Conservation (phyloP, 495 filamentous ascomycete genomes). For the Trypethelium eluteriae region DNA sequence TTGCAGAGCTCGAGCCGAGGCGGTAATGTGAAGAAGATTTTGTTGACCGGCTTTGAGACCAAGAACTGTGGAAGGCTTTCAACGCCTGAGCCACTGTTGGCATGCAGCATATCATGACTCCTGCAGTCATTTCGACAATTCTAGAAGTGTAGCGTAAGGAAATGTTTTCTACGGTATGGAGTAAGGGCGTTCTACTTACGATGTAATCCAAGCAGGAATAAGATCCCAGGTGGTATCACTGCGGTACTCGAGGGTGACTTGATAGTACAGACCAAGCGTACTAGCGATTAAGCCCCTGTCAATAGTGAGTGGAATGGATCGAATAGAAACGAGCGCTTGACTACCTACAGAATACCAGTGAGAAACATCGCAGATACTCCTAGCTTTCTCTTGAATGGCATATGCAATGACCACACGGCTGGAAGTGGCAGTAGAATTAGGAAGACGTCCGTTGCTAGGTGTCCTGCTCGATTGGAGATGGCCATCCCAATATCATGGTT, state of each 20-base stretch:
- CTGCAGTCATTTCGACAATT: constrained; percentile 22
- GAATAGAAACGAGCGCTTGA: neutral
- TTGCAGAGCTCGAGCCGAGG: too few relatives aligned
- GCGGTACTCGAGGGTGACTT: constrained; percentile 3
- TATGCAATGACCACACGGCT: constrained; percentile 14
- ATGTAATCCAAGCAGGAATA: constrained; percentile 11
- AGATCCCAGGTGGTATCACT: constrained; percentile 17
- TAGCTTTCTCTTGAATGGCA: constrained; percentile 17
- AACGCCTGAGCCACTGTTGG: constrained; percentile 16
- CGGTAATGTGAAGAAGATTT: too few relatives aligned
- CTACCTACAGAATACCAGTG: neutral
- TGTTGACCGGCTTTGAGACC: too few relatives aligned
- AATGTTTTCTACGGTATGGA: too few relatives aligned
- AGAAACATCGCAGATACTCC: constrained; percentile 14
- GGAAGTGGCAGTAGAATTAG: neutral
- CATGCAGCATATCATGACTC: constrained; percentile 25
- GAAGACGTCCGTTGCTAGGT: neutral
- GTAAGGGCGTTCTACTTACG: neutral
- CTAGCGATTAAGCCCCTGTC: constrained; percentile 22
- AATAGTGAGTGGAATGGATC: neutral
- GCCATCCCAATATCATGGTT: neutral
- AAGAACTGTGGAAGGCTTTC: too few relatives aligned
- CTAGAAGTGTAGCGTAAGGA: constrained; percentile 5
- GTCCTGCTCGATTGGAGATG: neutral
- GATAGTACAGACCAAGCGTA: constrained; percentile 20